Conservation (phyloP, 345 rosid genomes). For the Dimocarpus longan region DNA sequence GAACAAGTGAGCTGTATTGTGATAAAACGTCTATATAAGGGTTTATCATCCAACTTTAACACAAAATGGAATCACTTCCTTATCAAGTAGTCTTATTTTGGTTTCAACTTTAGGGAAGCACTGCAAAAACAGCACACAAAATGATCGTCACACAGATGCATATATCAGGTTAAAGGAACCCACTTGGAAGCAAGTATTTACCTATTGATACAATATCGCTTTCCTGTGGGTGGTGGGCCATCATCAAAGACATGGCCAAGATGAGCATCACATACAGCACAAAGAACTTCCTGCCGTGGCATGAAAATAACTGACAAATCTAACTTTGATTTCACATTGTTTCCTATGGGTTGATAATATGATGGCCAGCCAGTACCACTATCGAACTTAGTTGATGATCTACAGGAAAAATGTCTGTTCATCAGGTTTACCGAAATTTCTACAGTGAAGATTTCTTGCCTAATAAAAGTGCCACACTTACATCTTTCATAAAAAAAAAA, state of each 20-base stretch:
- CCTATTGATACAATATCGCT: slow-evolving; percentile 92
- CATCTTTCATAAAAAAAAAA: not conserved
- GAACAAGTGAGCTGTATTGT: not conserved
- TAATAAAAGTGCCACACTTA: not conserved
- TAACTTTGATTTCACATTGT: slow-evolving; percentile 67
- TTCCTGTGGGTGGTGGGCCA: slow-evolving; percentile 85
- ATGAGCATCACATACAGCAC: slow-evolving; percentile 73
- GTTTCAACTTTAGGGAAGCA: slow-evolving; percentile 48
- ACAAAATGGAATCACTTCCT: not conserved
- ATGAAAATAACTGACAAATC: slow-evolving; percentile 83
- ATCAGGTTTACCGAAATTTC: slow-evolving; percentile 2
- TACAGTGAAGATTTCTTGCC: not conserved
- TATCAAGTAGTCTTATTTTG: slow-evolving; percentile 18
- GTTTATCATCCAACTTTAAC: not conserved
- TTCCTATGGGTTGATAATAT: slow-evolving; percentile 68
- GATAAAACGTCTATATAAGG: not conserved
- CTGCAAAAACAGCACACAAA: slow-evolving; percentile 33
- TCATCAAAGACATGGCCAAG: slow-evolving; percentile 91
- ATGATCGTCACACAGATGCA: not conserved
- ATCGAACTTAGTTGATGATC: slow-evolving; percentile 91
- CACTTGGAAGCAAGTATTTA: slow-evolving; percentile 5
- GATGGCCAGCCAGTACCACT: slow-evolving; percentile 99
- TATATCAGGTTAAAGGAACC: not conserved
- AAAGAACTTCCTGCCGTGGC: slow-evolving; percentile 86
- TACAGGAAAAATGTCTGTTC: slow-evolving; percentile 28